A percentile compares a stretch with the other conserved stretches of the same genome.
phyloP scores from a whole-genome alignment of 2,329 filamentous ascomycete genomes.

The Paracorniculantispora psalliotae region DNA sequence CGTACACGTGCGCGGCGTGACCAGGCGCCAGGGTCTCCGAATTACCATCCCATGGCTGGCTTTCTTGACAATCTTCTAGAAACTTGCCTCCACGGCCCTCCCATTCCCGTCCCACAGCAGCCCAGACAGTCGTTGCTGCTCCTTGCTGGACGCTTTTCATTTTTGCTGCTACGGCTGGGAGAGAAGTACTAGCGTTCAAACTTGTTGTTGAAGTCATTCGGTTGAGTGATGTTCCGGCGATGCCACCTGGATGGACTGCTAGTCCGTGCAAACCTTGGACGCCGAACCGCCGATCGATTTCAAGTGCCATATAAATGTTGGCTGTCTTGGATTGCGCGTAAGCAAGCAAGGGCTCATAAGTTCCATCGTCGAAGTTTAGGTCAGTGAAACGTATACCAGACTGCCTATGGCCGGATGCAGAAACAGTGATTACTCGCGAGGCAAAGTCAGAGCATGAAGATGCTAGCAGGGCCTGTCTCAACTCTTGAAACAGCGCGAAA shows the following conservation, averaged over 20 bases:
- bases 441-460: conserved; percentile 31
- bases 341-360: conserved; percentile 23
- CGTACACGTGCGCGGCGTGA: neutral
- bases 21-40: neutral
- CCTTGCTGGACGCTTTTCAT: neutral
- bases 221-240: conserved; percentile 16
- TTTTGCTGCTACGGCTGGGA: neutral
- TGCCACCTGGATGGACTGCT: conserved; percentile 40
- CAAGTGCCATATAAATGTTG: conserved; percentile 43
- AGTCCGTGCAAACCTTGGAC: conserved; percentile 34
- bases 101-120: neutral
- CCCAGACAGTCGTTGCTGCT: neutral
- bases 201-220: neutral
- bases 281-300: conserved; percentile 42
- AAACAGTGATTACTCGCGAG: conserved; percentile 42
- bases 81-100: neutral
- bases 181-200: neutral
- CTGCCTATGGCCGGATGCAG: conserved; percentile 37
- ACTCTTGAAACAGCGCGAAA: conserved; percentile 38
- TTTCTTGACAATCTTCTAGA: neutral
- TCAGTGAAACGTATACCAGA: conserved; percentile 32
- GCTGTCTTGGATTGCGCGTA: conserved; percentile 44
- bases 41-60: neutral
- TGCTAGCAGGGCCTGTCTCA: conserved; percentile 39
- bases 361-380: conserved; percentile 33